phyloP scores from a whole-genome alignment of 2,329 filamentous ascomycete species.

The Gaeumannomyces tritici region DNA sequence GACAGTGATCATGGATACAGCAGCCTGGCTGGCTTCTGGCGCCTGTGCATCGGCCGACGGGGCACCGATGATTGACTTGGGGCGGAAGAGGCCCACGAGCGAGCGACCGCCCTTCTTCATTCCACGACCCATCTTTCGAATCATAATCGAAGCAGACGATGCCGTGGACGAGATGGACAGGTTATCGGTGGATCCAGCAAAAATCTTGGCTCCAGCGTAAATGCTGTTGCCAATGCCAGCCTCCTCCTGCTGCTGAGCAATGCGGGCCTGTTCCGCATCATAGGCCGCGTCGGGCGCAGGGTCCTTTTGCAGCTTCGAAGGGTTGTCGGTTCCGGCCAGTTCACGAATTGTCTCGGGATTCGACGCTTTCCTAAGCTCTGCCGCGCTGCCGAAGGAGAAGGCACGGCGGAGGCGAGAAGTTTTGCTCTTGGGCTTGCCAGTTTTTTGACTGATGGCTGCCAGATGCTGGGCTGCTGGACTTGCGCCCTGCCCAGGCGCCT shows the following conservation, averaged over 20 bases:
- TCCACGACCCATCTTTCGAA: constrained; percentile 97
- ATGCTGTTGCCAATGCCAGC: constrained; percentile 87
- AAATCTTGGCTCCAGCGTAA: constrained; percentile 78
- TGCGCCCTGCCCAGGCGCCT: constrained; percentile 21
- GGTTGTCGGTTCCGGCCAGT: background rate
- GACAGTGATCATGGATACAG: constrained; percentile 90
- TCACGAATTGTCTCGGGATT: constrained; percentile 23
- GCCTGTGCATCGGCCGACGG: constrained; percentile 56
- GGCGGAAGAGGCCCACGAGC: constrained; percentile 86
- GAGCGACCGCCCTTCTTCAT: constrained; percentile 91
- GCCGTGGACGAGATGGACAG: constrained; percentile 84
- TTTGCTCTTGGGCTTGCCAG: constrained; percentile 70
- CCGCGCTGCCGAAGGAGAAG: constrained; percentile 93
- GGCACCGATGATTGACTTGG: constrained; percentile 80
- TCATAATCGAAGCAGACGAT: constrained; percentile 85
- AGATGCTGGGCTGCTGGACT: constrained; percentile 79
- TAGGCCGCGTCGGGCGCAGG: constrained; percentile 53
- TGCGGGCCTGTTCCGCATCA: constrained; percentile 83
- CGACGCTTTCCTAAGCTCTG: constrained; percentile 72
- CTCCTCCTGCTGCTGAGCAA: constrained; percentile 87
- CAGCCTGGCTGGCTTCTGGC: constrained; percentile 62
- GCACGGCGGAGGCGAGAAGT: constrained; percentile 78
- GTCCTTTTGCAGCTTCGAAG: constrained; percentile 56
- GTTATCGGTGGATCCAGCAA: constrained; percentile 89
- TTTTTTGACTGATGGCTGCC: constrained; percentile 77